Base-by-base conservation (phyloP, 1,284 basidiomycete species). In the Puccinia triticina region DNA sequence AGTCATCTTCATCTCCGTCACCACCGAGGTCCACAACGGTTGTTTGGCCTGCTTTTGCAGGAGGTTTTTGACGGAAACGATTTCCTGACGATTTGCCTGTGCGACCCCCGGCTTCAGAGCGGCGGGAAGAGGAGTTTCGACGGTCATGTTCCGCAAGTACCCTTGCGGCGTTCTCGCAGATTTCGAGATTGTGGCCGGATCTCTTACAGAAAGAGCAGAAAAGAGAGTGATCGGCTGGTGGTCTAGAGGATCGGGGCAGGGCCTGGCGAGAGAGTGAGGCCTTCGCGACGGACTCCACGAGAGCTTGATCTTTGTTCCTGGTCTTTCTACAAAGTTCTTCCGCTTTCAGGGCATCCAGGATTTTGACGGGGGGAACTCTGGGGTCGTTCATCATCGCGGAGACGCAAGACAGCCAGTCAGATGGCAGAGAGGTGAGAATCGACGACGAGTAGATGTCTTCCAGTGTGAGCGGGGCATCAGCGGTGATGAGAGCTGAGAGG, bases 371-470 rank as follows among this genome's bases (percentile, higher is more conserved):
- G 16, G 23, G 2, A 4, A 75, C 29, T 14, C 26, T 2, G 10
- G 46, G 48, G 7, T 59, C 4, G 7, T 75, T 55, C 73, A 75
- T 75, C 32, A 75, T 34, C 48, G 18, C 8, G 10, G 18, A 50
- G 74, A 61, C 43, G 29, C 53, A 59, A 12, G 8, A 8, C 14
- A 76, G 32, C 74, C 74, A 76, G 43, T 76, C 32, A 10, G 26
- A 43, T 11, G 74, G 59, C 7, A 76, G 55, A 23, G 74, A 59
- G 1, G 53, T 61, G 16, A 61, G 37, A 29, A 75, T 57, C 2
- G 23, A 29, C 8, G 50, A 1, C 37, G 50, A 34, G 50, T 40
- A 57, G 2, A 75, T 75, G 4, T 75, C 72, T 2, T 55, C 23
- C 1, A 11, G 12, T 2, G 74, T 76, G 50, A 61, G 53, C 7